Percentiles rank a stretch among this genome's conserved stretches.
Conservation (phyloP, 2,329 filamentous ascomycete genomes). For the Rhynchosporium secalis region DNA sequence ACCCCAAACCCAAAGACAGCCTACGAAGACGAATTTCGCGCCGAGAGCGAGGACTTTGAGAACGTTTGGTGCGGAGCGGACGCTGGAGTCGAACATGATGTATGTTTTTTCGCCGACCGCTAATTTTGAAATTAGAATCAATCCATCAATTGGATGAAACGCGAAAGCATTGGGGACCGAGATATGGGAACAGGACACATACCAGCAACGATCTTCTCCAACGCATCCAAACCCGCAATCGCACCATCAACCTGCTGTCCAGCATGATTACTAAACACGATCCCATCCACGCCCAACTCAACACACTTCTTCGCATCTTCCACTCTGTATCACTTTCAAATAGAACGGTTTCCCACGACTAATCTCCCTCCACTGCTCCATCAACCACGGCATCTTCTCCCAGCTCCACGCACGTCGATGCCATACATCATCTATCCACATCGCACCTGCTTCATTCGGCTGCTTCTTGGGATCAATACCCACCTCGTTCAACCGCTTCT, state of each 20-base stretch:
- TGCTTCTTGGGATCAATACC: constrained; percentile 54
- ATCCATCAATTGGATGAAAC: no score
- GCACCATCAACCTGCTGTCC: constrained; percentile 52
- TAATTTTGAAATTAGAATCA: no score
- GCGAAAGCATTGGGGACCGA: background rate
- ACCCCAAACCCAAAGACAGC: constrained; percentile 60
- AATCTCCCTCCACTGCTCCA: constrained; percentile 59
- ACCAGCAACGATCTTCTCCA: constrained; percentile 58
- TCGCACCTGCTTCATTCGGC: constrained; percentile 54
- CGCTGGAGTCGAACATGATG: constrained; percentile 54
- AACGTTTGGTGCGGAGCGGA: constrained; percentile 57
- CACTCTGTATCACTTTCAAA: constrained; percentile 64
- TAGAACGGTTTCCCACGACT: constrained; percentile 58
- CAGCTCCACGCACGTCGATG: constrained; percentile 63
- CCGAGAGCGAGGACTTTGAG: constrained; percentile 62
- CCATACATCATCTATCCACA: constrained; percentile 66
- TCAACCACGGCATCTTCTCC: constrained; percentile 63
- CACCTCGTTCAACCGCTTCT: constrained; percentile 49
- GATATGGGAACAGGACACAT: constrained; percentile 20
- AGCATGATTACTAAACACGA: constrained; percentile 60
- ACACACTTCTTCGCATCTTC: constrained; percentile 57
- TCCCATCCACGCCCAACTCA: constrained; percentile 58
- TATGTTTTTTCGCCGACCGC: constrained; percentile 27
- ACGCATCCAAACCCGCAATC: constrained; percentile 57
- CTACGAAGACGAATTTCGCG: constrained; percentile 62